These are phyloP conservation scores for Viola odorata DNA, from an alignment of 345 rosid genomes.

Conservation along the genomic window DNA sequence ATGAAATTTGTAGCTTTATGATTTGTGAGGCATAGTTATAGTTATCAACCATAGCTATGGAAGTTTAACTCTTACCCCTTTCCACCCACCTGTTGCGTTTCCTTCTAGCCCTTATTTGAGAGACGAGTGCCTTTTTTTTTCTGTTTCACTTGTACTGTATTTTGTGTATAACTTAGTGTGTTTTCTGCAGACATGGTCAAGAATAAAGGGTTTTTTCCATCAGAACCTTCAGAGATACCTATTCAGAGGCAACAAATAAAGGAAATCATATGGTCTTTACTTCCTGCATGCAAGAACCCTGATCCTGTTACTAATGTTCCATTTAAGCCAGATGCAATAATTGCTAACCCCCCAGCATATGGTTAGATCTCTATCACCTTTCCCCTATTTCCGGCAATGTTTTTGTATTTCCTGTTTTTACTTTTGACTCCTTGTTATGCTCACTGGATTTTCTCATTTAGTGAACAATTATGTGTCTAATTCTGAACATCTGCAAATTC, in stretches of 20 bases:
- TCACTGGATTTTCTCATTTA: too few species aligned
- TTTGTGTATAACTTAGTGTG: slow-evolving; percentile 3
- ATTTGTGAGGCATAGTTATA: too few species aligned
- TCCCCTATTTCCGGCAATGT: too few species aligned
- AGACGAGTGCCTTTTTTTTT: not conserved
- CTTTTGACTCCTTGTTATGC: too few species aligned
- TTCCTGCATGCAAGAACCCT: slow-evolving; percentile 93
- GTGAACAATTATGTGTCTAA: too few species aligned
- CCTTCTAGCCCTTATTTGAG: too few species aligned
- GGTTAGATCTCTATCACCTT: slow-evolving; percentile 38
- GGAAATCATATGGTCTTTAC: slow-evolving; percentile 73
- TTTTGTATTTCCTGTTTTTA: not conserved
- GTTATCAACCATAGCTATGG: too few species aligned
- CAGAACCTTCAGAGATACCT: slow-evolving; percentile 95
- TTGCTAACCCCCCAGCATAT: slow-evolving; percentile 98
- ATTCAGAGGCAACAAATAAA: slow-evolving; percentile 81
- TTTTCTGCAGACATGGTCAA: slow-evolving; percentile 89
- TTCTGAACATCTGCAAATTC: too few species aligned
- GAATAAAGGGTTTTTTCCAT: slow-evolving; percentile 95
- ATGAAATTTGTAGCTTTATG: too few species aligned
- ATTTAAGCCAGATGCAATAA: slow-evolving; percentile 95
- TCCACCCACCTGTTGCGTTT: too few species aligned
- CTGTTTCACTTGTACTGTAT: not conserved
- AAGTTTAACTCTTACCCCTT: too few species aligned
- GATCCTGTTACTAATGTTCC: slow-evolving; percentile 75